Base-by-base conservation (phyloP, 176 grass and related monocot species). In the Pharus latifolius region DNA sequence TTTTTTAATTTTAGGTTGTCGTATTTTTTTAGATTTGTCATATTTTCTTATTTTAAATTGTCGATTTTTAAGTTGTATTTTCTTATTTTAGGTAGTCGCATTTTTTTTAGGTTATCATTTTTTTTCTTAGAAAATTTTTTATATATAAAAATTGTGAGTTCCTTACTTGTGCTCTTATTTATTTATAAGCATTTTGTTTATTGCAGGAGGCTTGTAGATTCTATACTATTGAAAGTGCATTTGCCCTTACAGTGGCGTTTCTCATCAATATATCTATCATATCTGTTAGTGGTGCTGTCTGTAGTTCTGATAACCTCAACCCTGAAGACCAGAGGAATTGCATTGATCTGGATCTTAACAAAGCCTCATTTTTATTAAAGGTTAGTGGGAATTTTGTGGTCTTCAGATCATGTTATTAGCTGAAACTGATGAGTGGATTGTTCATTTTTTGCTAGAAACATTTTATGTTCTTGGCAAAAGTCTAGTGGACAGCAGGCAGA, bases 221-320 rank as follows among this genome's bases (percentile, higher is more conserved):
- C 80, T 98, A 98, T 68, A 98, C 65, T 31, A 80, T 98, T 60
- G 94, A 98, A 87, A 98, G 94, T 78, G 94, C 87, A 80, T 93
- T 98, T 83, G 89, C 94, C 55, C 89, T 98, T 65, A 70, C 81
- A 18, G 62, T 98, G 60, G 94, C 94, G 51, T 98, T 98, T 80
- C 86, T 98, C 9, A 98, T 98, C 73, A 98, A 98, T 81, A 60
- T 98, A 79, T 93, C 89, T 72, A 79, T 98, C 52, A 93, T 98
- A 67, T 98, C 81, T 80, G 94, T 98, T 55, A 98, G 94, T 55
- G 89, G 94, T 61, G n/a, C 84, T n/a, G 78, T 98, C 17, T 98
- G 94, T 30, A 73, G 94, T 77, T 89, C 94, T 29, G 78, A 82
- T 52, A 78, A 73, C 68, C 77, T 98, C 67, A 74, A 75, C 61